Conservation (phyloP, 805 yeast genomes). For the Priceomyces castillae region DNA sequence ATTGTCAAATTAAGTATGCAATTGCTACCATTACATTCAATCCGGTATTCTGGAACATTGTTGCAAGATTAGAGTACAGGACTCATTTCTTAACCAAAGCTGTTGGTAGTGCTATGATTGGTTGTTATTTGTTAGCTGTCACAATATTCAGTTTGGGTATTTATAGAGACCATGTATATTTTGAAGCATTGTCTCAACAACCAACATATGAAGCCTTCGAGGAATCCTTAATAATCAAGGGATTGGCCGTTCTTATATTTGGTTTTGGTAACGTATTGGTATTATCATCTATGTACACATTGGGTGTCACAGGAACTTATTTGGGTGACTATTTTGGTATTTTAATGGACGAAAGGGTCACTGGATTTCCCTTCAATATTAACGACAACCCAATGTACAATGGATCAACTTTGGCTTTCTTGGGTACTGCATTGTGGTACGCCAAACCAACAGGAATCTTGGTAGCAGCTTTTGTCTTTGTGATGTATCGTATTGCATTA, state of each 20-base stretch:
- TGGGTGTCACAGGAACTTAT: constrained; percentile 96
- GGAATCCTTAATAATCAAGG: constrained; percentile 35
- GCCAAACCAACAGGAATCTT: constrained; percentile 89
- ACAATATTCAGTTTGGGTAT: constrained; percentile 86
- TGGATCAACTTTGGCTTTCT: constrained; percentile 84
- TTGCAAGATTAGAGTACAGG: constrained; percentile 82
- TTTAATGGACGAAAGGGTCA: constrained; percentile 84
- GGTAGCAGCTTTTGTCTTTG: constrained; percentile 66
- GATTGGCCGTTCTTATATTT: constrained; percentile 56
- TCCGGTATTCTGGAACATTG: constrained; percentile 94
- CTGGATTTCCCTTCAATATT: constrained; percentile 90
- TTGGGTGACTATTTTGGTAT: constrained; percentile 97
- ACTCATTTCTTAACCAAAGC: constrained; percentile 73
- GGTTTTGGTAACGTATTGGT: constrained; percentile 79
- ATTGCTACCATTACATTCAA: constrained; percentile 77
- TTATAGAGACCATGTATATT: constrained; percentile 71
- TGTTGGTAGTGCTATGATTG: constrained; percentile 62
- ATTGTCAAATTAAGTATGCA: constrained; percentile 34
- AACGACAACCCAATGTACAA: constrained; percentile 95
- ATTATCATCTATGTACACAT: constrained; percentile 78
- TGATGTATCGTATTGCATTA: constrained; percentile 82
- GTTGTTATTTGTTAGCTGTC: constrained; percentile 81
- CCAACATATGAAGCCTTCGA: constrained; percentile 58
- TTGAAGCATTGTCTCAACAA: constrained; percentile 69
- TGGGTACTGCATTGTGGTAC: constrained; percentile 85